Evolutionary conservation across 768 basidiomycete genomes (phyloP).

Genomic region (Mycena metata): DNA sequence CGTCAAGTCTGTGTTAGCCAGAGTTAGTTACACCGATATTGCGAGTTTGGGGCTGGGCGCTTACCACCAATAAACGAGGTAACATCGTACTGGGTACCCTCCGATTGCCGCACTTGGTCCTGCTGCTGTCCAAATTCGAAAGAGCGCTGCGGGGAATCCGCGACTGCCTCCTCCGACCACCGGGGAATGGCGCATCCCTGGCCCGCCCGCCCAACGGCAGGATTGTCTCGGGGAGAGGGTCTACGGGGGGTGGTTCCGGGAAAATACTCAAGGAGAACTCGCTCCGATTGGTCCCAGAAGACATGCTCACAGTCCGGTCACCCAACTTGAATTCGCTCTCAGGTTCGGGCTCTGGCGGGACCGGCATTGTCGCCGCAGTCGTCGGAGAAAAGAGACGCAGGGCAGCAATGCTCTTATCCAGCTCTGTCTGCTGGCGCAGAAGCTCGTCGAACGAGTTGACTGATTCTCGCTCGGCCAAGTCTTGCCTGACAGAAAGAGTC

Average conservation of each 20-base stretch:
- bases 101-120: conserved; percentile 51
- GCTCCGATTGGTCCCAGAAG: conserved; percentile 48
- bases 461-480: conserved; percentile 43
- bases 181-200: conserved; percentile 10
- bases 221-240: conserved; percentile 20
- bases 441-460: conserved; percentile 63
- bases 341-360: conserved; percentile 13
- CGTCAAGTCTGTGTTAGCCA: conserved; percentile 40
- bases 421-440: conserved; percentile 70
- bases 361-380: background rate
- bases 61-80: conserved; percentile 78
- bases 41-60: conserved; percentile 16
- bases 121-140: conserved; percentile 31
- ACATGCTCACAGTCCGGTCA: conserved; percentile 22
- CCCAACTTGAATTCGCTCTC: background rate
- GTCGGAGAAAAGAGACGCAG: conserved; percentile 60
- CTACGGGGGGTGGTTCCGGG: conserved; percentile 68
- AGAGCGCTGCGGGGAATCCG: conserved; percentile 30
- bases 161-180: conserved; percentile 25
- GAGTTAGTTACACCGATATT: background rate
- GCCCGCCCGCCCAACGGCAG: background rate
- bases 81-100: conserved; percentile 74
- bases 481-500: conserved; percentile 17
- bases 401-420: conserved; percentile 74
- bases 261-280: conserved; percentile 83